Base-by-base conservation (phyloP, 371 early-diverging fungal genomes). In the Haplosporangium sp. region DNA sequence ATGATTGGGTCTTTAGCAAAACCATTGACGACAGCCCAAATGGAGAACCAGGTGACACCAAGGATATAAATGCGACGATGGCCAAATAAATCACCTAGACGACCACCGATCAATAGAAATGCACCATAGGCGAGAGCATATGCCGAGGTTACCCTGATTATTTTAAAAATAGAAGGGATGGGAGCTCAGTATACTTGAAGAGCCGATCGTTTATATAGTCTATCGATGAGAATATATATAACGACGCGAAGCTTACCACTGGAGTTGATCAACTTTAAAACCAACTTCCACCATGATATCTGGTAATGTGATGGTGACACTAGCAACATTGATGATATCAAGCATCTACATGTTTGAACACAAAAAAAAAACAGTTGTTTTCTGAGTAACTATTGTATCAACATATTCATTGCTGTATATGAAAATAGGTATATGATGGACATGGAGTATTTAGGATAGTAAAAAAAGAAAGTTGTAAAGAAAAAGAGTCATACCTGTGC, bases 41-140 rank as follows among this genome's bases (percentile, higher is more conserved):
- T 39, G 1, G 77, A 74, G 64, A 85, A 85, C 61, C 82, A 55
- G 2, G 61, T 63, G 19, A 84, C 44, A 8, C 85, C 85, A 42
- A 76, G 44, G 59, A 77, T 69, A 68, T 82, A 85, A 11, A 76
- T 60, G 5, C 63, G 55, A 34, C 78, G 68, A 19, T 81, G 83
- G 2, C 85, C 84, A 13, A 71, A 69, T 10, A 76, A 20, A 58
- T 85, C 85, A 10, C 74, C 78, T 2, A 85, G n/a, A 17, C 85
- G 85, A 42, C 68, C 66, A 5, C 79, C 72, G 17, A 81, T 74
- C 67, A 85, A 76, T 0, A 84, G 37, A 38, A 84, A 66, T 1
- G 71, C 63, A 27, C 64, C 71, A 40, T 63, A 64, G 4, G 71
- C 50, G 2, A 71, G 53, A 2, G 71, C 57, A 17, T 71, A 71